Evolutionary conservation across 257 asterid genomes (phyloP).

Genomic region (Solanum rostratum): DNA sequence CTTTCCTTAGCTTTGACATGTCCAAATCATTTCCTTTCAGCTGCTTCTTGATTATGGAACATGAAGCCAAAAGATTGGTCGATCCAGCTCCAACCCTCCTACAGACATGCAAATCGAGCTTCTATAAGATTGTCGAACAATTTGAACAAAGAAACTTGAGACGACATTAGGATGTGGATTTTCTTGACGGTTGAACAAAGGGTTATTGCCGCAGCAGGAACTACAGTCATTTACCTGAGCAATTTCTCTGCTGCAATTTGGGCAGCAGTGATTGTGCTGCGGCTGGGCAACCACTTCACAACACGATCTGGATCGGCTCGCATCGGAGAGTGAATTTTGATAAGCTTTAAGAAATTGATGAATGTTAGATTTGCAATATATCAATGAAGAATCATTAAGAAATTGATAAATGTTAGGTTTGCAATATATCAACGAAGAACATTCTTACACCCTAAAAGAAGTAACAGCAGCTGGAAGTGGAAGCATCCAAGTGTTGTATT

Average conservation of each 20-base stretch:
- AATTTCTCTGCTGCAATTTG: constrained; percentile 72
- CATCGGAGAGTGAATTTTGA: constrained; percentile 95
- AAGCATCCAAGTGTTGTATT: not conserved
- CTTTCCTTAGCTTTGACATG: constrained; percentile 21
- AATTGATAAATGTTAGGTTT: not conserved
- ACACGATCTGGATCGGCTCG: constrained; percentile 74
- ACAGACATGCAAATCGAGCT: not conserved
- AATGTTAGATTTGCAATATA: not conserved
- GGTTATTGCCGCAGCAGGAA: not conserved
- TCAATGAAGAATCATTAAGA: constrained; percentile 27
- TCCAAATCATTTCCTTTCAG: constrained; percentile 15
- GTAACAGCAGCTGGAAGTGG: not conserved
- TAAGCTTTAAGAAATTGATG: constrained; percentile 31
- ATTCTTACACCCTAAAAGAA: not conserved
- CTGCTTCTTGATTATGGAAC: constrained; percentile 56
- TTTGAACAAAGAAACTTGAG: not conserved
- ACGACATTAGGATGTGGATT: not conserved
- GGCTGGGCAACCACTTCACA: constrained; percentile 73
- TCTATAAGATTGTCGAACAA: not conserved
- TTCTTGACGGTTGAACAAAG: not conserved
- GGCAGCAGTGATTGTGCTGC: constrained; percentile 50
- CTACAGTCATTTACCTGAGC: constrained; percentile 37
- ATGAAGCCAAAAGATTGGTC: constrained; percentile 51
- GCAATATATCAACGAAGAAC: not conserved
- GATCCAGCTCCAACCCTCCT: constrained; percentile 88